These are phyloP conservation scores for Kwoniella sp. DNA, from an alignment of 768 basidiomycete genomes.

Conservation along the genomic window DNA sequence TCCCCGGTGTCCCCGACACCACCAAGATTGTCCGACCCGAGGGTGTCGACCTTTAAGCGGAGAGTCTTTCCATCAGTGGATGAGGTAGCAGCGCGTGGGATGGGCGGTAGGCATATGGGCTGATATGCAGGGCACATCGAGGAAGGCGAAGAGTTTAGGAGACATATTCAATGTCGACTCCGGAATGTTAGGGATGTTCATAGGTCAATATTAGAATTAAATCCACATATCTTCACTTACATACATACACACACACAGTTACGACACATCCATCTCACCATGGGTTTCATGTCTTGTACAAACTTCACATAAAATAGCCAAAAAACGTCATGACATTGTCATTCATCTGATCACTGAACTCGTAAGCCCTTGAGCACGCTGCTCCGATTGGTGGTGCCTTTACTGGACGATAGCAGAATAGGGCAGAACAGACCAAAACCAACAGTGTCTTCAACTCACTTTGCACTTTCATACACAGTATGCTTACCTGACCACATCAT, in stretches of 20 bases:
- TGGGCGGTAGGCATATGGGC: neutral
- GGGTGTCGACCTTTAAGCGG: slow-evolving; percentile 41
- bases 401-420: too few relatives aligned
- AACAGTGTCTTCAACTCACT: too few relatives aligned
- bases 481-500: too few relatives aligned
- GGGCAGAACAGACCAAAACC: too few relatives aligned
- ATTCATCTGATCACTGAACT: slow-evolving; percentile 21
- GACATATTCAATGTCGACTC: neutral
- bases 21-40: slow-evolving; percentile 37
- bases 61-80: too few relatives aligned
- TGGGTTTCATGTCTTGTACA: slow-evolving; percentile 19
- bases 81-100: neutral
- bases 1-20: slow-evolving; percentile 76
- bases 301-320: neutral
- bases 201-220: neutral
- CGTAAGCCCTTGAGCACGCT: neutral
- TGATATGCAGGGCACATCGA: neutral
- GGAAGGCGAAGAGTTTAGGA: neutral
- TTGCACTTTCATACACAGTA: too few relatives aligned
- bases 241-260: neutral
- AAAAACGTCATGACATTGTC: slow-evolving; percentile 21
- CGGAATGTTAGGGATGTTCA: neutral
- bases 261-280: slow-evolving; percentile 19
- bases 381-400: too few relatives aligned
- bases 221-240: neutral